phyloP scores from a whole-genome alignment of 305 asterid species.

The Ajuga reptans region DNA sequence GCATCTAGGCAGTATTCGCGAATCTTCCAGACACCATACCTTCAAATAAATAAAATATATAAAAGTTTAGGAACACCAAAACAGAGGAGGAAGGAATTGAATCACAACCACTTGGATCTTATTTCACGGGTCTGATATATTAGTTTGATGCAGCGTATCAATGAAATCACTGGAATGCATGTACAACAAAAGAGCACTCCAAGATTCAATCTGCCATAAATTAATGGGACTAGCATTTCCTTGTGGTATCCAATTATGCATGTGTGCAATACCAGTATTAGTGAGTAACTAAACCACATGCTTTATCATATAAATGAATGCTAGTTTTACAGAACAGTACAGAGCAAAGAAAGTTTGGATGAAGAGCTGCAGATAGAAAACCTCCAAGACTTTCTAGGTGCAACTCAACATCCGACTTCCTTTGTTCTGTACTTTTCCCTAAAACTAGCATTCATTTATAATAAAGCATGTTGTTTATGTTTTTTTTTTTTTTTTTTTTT shows the following conservation, averaged over 20 bases:
- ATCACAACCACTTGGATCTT: background rate
- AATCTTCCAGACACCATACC: slow-evolving; percentile 80
- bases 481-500: too few relatives aligned
- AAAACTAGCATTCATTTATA: too few relatives aligned
- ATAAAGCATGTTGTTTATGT: too few relatives aligned
- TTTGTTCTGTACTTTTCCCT: too few relatives aligned
- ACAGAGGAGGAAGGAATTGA: background rate
- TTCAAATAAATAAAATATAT: slow-evolving; percentile 22
- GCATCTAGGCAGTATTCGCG: slow-evolving; percentile 76
- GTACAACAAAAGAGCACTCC: background rate
- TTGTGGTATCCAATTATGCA: background rate
- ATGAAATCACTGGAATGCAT: background rate
- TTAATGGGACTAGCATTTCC: background rate
- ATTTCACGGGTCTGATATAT: too few relatives aligned
- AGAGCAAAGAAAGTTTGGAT: background rate
- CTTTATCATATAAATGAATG: background rate
- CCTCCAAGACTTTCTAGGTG: background rate
- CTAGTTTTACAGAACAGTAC: background rate
- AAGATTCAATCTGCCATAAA: background rate
- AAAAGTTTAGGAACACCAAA: slow-evolving; percentile 5
- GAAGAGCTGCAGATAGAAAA: background rate
- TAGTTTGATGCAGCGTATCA: too few relatives aligned
- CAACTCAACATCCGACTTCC: too few relatives aligned
- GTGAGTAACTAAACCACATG: background rate
- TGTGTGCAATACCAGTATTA: background rate